Evolutionary conservation across 1,139 yeast genomes (phyloP), one percentile per base, ranked within the genome.

Genomic region (Spencermartinsiella ligniputridi): DNA sequence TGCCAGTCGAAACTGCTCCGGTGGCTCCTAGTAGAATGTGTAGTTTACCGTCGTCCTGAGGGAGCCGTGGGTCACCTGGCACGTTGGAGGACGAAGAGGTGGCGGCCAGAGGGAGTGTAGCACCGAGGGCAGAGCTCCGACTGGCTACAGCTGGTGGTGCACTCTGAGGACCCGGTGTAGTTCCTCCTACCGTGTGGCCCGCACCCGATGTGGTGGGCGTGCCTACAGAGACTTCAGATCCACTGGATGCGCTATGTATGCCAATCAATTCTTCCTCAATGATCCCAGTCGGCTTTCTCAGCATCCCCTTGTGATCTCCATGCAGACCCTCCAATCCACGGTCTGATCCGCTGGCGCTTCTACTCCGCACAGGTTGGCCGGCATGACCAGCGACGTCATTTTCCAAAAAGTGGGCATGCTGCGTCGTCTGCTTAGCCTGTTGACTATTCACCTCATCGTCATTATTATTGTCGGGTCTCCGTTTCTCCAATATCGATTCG

Each of bases 21-120:
- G 96, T 88, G 1, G 89, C 95, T 2, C 96, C 97, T 47, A 90
- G 71, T 47, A 90, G 70, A 17, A 90, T 79, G 66, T 90, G 97
- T 47, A 86, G 67, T 61, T 86, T 89, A 5, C 95, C 96, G 63
- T 90, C 97, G 62, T 89, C 90, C 60, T 84, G 88, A 1, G 95
- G 95, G 53, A 89, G 69, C 37, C 95, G 72, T 1, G 95, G 89
- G 58, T 86, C 95, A 18, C 53, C 50, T 42, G 80, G 70, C 52
- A 29, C 40, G 9, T 40, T 32, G 3, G 41, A 19, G 17, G 36
- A 18, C 3, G 32, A 35, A n/a, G 44, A 18, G 11, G 27, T 27
- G n/a, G 41, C 5, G 5, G 12, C 15, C 8, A 5, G 8, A n/a
- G 32, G 15, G 8, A 9, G 15, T 27, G 15, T 15, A 15, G 32